These are phyloP conservation scores for Micromonas commoda DNA, from an alignment of 139 green algal genomes.

Conservation along the genomic window DNA sequence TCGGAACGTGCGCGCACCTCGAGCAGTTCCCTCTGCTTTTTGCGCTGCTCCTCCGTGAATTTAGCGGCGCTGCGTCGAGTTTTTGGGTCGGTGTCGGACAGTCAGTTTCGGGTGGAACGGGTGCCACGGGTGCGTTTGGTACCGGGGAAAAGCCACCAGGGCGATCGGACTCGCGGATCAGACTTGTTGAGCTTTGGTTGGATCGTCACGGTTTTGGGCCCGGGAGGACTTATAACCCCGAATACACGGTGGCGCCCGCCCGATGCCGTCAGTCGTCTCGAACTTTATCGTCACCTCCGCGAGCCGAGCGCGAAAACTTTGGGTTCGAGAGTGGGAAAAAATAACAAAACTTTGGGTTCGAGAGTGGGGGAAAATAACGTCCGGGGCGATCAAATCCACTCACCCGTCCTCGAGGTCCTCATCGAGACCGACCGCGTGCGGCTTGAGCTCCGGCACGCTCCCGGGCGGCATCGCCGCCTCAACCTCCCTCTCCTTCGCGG, in stretches of 20 bases:
- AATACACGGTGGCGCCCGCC: conserved; percentile 22
- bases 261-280: background rate
- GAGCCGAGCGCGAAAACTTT: conserved; percentile 6
- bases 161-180: conserved; percentile 18
- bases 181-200: conserved; percentile 24
- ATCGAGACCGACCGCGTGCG: conserved; percentile 17
- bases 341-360: conserved; percentile 2
- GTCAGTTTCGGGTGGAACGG: background rate
- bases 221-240: conserved; percentile 23
- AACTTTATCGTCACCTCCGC: conserved; percentile 23
- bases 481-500: conserved; percentile 60
- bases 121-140: background rate
- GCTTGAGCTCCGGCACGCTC: conserved; percentile 6
- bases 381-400: too few species aligned
- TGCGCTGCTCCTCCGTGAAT: background rate
- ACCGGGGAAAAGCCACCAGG: background rate
- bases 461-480: conserved; percentile 27
- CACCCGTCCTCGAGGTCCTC: conserved; percentile 14
- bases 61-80: conserved; percentile 6
- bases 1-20: conserved; percentile 1
- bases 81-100: background rate
- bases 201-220: background rate
- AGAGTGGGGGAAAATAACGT: background rate
- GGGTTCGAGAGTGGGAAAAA: background rate
- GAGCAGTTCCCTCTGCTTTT: conserved; percentile 8